Evolutionary conservation across 2,329 filamentous ascomycete genomes (phyloP).

Genomic region (Penicillium sp.): DNA sequence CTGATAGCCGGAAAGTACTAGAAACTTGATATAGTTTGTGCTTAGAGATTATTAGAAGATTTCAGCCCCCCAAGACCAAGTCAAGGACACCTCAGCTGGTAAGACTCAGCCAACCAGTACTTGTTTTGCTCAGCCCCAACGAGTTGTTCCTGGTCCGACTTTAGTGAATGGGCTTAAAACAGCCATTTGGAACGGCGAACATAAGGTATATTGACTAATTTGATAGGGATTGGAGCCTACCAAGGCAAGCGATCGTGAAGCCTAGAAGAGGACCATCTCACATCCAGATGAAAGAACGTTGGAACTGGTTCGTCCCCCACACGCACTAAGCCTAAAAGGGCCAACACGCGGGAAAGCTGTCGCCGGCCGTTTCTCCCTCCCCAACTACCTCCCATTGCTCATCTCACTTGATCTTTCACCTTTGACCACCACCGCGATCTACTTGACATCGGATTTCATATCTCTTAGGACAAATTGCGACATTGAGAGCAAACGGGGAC

Average conservation of each 20-base stretch:
- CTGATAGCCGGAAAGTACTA: background rate
- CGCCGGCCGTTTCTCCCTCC: constrained; percentile 14
- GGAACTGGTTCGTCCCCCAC: constrained; percentile 16
- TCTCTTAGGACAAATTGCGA: constrained; percentile 10
- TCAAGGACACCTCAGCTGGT: background rate
- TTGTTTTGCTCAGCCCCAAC: background rate
- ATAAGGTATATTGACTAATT: background rate
- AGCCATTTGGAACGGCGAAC: background rate
- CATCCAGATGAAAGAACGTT: constrained; percentile 2
- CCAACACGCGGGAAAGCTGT: constrained; percentile 27
- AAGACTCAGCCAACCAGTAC: background rate
- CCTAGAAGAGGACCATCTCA: background rate
- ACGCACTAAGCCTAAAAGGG: constrained; percentile 27
- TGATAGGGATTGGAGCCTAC: background rate
- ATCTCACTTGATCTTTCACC: constrained; percentile 6
- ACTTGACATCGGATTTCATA: background rate
- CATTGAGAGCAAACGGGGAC: constrained; percentile 17
- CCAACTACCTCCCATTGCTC: constrained; percentile 10
- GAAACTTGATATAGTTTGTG: background rate
- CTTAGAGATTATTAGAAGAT: background rate
- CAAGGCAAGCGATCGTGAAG: background rate
- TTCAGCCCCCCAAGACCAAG: background rate
- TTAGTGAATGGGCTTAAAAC: background rate
- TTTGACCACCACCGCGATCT: background rate
- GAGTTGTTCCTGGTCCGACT: background rate